Evolutionary conservation across 2,329 filamentous ascomycete species (phyloP), one percentile per base, ranked within the genome.

Genomic region (Allantophomopsis cytisporea): DNA sequence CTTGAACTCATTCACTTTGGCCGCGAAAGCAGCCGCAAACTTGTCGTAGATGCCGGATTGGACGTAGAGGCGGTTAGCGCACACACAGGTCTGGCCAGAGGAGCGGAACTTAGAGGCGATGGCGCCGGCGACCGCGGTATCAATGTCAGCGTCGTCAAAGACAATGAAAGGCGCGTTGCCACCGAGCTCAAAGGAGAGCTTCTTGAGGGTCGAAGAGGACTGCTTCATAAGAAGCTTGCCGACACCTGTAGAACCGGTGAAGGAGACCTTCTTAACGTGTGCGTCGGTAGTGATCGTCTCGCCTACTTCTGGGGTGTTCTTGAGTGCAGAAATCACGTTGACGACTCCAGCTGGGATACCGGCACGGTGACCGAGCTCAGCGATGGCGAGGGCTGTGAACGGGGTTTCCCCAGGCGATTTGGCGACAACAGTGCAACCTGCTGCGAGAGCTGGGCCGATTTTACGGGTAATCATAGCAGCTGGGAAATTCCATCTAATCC

Each of bases 121-220:
- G 36, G 87, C 87, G 18, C 88, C 89, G 0, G 76, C 65, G 1
- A 96, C 86, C 2, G 91, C 91, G 4, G 68, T 64, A 43, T 95
- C 88, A 15, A 96, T 64, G 55, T 96, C 85, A 15, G 89, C 84
- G 54, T 96, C 89, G 54, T 96, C 87, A 54, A 96, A 96, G 28
- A 96, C 86, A 48, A 96, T 95, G 57, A 95, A 94, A 1, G 89
- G 89, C 0, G 89, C 84, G 58, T 96, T 96, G 36, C 89, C 91
- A 40, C 89, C 89, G 1, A 96, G 80, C 58, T 96, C 89, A 58
- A 94, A 83, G 0, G 84, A 91, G 32, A 79, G 57, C 48, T 77
- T 73, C 71, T 96, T 96, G 20, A 86, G 64, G 0, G 87, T 94
- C 32, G 74, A 71, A 0, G 87, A 76, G 10, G 82, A 80, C 61